Evolutionary conservation across 2,329 filamentous ascomycete genomes (phyloP), one percentile per base, ranked within the genome.

Genomic region (Escovopsis sp.): DNA sequence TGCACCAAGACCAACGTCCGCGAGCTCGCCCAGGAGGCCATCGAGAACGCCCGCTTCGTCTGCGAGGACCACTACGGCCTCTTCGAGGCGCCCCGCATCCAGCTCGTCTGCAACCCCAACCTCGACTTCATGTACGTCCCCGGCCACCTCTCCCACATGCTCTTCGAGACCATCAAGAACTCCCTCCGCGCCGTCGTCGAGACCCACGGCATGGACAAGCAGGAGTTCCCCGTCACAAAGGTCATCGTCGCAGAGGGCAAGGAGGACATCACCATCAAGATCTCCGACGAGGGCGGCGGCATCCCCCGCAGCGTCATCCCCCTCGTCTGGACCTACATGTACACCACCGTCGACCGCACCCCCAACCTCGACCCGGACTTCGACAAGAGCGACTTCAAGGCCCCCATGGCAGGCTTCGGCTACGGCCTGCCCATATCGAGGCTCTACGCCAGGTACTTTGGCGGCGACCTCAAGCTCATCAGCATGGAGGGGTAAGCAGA

Each of bases 281-380:
- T 98, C 48, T 84, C 81, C 4, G 90, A 98, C 55, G 90, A 98
- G 61, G 90, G 90, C 39, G 90, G 90, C 43, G 90, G 90, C 42
- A 96, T 98, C 35, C 86, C 90, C 1, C 69, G 90, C 49, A 92
- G 82, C 48, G 75, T 85, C 35, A 96, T 98, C 43, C 90, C 90
- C 5, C 70, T 98, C 12, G 90, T 96, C n/a, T 98, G 90, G 90
- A 98, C 90, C 11, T 98, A 98, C 58, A 98, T 96, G 90, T 98
- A 98, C 58, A 98, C 90, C 26, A 98, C 90, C 2, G 90, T 98
- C 44, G 90, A 96, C 57, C 77, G 87, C 48, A 96, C 90, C 16
- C 90, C 90, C 12, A 93, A 78, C 52, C 65, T 98, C 42, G 90
- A 98, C 53, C 90, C 90, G 1, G 88, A 96, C 55, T 98, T 96